Evolutionary conservation across 352 stramenopile genomes (phyloP), one percentile per base, ranked within the genome.

Genomic region (Phytophthora hybrid): DNA sequence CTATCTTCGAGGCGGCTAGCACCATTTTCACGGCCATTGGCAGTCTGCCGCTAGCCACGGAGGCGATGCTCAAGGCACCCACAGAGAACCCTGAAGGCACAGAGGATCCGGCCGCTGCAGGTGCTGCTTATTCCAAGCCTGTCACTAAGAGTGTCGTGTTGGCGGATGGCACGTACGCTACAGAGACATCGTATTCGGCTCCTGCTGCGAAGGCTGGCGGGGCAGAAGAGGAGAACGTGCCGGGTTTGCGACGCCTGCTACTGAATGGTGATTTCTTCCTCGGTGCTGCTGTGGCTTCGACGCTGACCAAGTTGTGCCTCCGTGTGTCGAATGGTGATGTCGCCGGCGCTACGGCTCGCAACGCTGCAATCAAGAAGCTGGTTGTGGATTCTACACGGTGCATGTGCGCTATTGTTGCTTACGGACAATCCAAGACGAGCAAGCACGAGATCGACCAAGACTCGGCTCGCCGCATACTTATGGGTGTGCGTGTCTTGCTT

Each of bases 81-180:
- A 72, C 63, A 5, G 66, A 79, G 16, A 78, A 58, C 60, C 4
- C 56, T 5, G 73, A 80, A 61, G 69, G 55, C 49, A 26, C 26
- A 58, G 76, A 73, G 21, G 69, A 81, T 26, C 58, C 75, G 29
- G 69, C 69, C 2, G 46, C 69, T 57, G 21, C 66, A 52, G 78
- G 66, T 58, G 78, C 87, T n/a, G 85, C 85, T 41, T 93, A 93
- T 63, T 82, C 88, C n/a, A 97, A 98, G 69, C 84, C 96, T 32
- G 88, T 98, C 37, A 99, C 97, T 13, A 99, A 99, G 85, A 99
- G 98, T 70, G 95, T 99, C 41, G 97, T 99, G 26, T 83, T 99
- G 5, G 90, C 97, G 0, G 98, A 99, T 81, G 98, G 98, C 60
- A 99, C 98, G 49, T 99, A 99, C 80, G 98, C 98, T 13, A 99